Evolutionary conservation across 2,329 filamentous ascomycete species (phyloP), one percentile per base, ranked within the genome.

Genomic region (Endoconidiophora polonica): DNA sequence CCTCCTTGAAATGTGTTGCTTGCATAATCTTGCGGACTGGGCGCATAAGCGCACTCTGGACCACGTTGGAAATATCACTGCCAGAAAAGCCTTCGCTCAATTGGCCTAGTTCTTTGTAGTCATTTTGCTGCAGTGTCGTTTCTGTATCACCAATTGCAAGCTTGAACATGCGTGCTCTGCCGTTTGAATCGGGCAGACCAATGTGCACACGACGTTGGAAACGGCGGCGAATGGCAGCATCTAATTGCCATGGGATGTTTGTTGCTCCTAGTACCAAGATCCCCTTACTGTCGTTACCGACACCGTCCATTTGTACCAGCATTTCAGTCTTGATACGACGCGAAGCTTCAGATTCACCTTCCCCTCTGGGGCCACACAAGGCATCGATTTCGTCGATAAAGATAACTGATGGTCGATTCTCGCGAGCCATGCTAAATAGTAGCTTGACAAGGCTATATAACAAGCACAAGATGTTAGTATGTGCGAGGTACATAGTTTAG

Each of bases 361-460:
- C 91, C 56, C 77, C 78, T 58, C 91, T 79, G 6, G 90, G 88
- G 0, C 91, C 91, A 62, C 91, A 96, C 1, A 98, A 79, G 4
- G 91, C 91, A 64, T 98, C 91, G 55, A 96, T 87, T 66, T 96
- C 90, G 64, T 96, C 90, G 61, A 96, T 95, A 68, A 96, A 96
- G 65, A 96, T 95, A 62, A 98, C 95, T 1, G 88, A 91, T 1
- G 91, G 91, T 59, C 91, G 94, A 66, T 95, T 96, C 64, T 98
- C 91, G 64, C 93, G 81, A 0, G 91, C 91, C 85, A 98, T 95
- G 58, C 83, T 86, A 69, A 98, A 98, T 9, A 98, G 76, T 56
- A 94, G 84, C 62, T 96, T 96, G 52, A 98, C 91, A 58, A 98
- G 75, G 60, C 87, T 93, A 59, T 44, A 20, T 23, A 5, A 29